phyloP scores from a whole-genome alignment of 2,329 filamentous ascomycete species.

The Didymella lethalis region DNA sequence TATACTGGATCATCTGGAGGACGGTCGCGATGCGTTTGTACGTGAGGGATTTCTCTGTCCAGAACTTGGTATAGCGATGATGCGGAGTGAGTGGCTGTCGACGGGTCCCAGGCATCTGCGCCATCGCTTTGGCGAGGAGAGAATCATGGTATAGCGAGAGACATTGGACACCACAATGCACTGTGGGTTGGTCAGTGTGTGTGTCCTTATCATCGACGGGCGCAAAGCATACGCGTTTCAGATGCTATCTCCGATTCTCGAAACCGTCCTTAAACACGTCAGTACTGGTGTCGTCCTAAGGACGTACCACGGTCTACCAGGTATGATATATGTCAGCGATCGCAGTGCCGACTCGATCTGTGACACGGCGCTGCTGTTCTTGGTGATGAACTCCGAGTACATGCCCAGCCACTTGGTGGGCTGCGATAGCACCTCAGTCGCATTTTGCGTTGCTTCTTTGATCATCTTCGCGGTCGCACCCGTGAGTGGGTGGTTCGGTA shows the following conservation, averaged over 20 bases:
- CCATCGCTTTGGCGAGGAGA: slow-evolving; percentile 74
- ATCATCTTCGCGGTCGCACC: slow-evolving; percentile 43
- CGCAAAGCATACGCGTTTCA: slow-evolving; percentile 70
- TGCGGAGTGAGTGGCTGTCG: slow-evolving; percentile 64
- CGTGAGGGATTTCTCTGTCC: slow-evolving; percentile 67
- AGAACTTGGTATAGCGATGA: slow-evolving; percentile 70
- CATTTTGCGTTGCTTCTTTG: slow-evolving; percentile 49
- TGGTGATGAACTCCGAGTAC: slow-evolving; percentile 91
- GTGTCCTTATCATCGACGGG: neutral
- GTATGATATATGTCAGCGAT: slow-evolving; percentile 94
- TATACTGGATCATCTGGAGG: slow-evolving; percentile 91
- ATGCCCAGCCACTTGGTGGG: slow-evolving; percentile 72
- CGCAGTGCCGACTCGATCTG: slow-evolving; percentile 94
- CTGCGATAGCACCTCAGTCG: slow-evolving; percentile 62
- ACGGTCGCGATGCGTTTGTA: slow-evolving; percentile 84
- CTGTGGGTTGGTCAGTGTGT: slow-evolving; percentile 44
- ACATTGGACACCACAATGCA: slow-evolving; percentile 87
- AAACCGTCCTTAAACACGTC: slow-evolving; percentile 71
- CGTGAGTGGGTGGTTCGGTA: slow-evolving; percentile 26
- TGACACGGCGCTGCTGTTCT: slow-evolving; percentile 90
- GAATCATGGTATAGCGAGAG: slow-evolving; percentile 93
- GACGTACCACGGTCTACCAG: slow-evolving; percentile 60
- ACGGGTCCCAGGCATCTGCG: slow-evolving; percentile 62
- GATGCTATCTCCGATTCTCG: slow-evolving; percentile 94
- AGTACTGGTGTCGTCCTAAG: slow-evolving; percentile 19